Conservation (phyloP, 176 grass and related monocot genomes). For the barley (Hordeum vulgare) region DNA sequence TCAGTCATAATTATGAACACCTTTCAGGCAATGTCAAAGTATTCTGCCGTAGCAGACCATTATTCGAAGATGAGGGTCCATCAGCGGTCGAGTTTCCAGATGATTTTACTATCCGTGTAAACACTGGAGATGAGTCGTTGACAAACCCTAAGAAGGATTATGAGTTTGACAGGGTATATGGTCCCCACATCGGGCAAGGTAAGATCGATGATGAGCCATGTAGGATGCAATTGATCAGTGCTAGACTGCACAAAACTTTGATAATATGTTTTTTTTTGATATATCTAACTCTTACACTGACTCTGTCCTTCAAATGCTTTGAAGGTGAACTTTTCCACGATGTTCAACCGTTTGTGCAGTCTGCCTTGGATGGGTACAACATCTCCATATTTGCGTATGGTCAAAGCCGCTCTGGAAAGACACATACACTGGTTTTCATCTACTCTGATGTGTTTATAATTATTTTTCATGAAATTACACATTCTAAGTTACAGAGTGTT, state of each 20-base stretch:
- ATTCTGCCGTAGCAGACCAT: conserved; percentile 81
- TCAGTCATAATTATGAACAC: conserved; percentile 18
- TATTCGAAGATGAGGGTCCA: conserved; percentile 81
- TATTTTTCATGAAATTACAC: background rate
- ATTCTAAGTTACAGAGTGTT: background rate
- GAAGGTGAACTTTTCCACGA: conserved; percentile 95
- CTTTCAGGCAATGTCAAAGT: conserved; percentile 91
- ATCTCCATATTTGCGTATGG: conserved; percentile 92
- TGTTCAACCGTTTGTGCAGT: conserved; percentile 95
- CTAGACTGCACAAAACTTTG: background rate
- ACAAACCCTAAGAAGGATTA: conserved; percentile 93
- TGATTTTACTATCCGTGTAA: conserved; percentile 88
- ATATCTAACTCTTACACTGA: conserved; percentile 5
- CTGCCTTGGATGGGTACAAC: conserved; percentile 85
- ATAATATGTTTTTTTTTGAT: background rate
- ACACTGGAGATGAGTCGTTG: conserved; percentile 85
- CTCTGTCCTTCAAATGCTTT: conserved; percentile 17
- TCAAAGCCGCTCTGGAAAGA: conserved; percentile 93
- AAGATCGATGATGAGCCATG: conserved; percentile 16
- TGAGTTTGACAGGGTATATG: conserved; percentile 95
- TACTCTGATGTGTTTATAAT: background rate
- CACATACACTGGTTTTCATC: conserved; percentile 81
- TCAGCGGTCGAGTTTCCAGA: conserved; percentile 86
- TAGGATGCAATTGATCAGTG: background rate
- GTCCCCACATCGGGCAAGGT: conserved; percentile 93